These are phyloP conservation scores for Isabelozyma pseudorhagii DNA, from an alignment of 805 yeast species.

Conservation along the genomic window DNA sequence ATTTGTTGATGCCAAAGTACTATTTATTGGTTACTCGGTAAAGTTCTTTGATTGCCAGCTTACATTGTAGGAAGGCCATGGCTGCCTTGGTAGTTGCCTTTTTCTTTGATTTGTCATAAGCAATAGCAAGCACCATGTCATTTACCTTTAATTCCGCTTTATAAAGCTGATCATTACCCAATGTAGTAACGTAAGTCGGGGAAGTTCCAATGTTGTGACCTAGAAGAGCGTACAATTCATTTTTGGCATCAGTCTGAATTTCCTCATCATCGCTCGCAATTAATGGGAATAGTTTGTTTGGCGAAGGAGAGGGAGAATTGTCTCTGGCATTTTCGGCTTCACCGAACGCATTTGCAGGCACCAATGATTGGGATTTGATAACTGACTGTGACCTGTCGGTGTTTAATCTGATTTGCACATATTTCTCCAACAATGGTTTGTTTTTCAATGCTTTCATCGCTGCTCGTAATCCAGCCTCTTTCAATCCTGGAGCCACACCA, in stretches of 20 bases:
- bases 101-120: constrained; percentile 34
- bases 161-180: constrained; percentile 18
- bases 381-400: constrained; percentile 12
- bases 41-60: not conserved
- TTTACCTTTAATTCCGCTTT: constrained; percentile 28
- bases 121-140: constrained; percentile 26
- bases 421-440: constrained; percentile 59
- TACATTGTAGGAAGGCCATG: constrained; percentile 22
- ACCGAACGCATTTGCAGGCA: constrained; percentile 6
- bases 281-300: constrained; percentile 22
- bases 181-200: constrained; percentile 31
- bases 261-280: constrained; percentile 17
- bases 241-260: constrained; percentile 31
- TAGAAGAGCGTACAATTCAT: constrained; percentile 36
- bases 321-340: constrained; percentile 5
- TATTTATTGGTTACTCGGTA: not conserved
- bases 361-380: not conserved
- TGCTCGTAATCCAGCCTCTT: constrained; percentile 80
- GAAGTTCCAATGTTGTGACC: constrained; percentile 30
- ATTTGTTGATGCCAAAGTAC: not conserved
- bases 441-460: constrained; percentile 77
- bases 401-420: constrained; percentile 46
- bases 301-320: not conserved
- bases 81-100: constrained; percentile 42
- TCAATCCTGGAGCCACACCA: constrained; percentile 67